These are phyloP conservation scores for Suhomyces guaymorum DNA, from an alignment of 1,139 yeast genomes.

Conservation along the genomic window DNA sequence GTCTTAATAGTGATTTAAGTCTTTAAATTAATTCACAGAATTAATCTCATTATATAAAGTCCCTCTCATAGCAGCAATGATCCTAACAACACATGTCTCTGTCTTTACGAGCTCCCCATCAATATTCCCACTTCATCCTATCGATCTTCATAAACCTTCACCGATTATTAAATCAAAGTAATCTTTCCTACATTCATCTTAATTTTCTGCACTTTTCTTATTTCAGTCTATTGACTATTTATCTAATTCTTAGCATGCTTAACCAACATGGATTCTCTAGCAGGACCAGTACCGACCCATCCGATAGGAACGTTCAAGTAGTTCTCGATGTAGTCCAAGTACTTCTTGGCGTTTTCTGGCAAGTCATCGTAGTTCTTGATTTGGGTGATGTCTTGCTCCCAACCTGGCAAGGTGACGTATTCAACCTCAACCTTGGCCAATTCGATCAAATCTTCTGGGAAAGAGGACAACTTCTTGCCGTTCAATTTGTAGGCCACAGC, in stretches of 20 bases:
- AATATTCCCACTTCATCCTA: too few species aligned
- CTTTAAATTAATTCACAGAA: too few species aligned
- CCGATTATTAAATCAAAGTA: too few species aligned
- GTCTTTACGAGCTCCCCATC: too few species aligned
- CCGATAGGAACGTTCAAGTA: conserved; percentile 80
- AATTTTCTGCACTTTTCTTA: too few species aligned
- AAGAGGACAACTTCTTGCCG: conserved; percentile 70
- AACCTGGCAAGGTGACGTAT: conserved; percentile 89
- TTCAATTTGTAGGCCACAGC: conserved; percentile 79
- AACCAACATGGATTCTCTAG: conserved; percentile 79
- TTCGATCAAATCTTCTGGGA: conserved; percentile 88
- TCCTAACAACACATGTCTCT: too few species aligned
- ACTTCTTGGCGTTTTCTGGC: conserved; percentile 84
- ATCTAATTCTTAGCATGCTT: conserved; percentile 27
- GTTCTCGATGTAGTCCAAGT: conserved; percentile 82
- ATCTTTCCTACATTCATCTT: too few species aligned
- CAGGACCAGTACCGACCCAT: conserved; percentile 99
- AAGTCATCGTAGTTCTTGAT: conserved; percentile 70
- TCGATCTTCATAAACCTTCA: too few species aligned
- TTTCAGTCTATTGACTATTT: too few species aligned
- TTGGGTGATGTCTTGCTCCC: conserved; percentile 83
- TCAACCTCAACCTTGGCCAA: conserved; percentile 89
- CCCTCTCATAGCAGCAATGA: too few species aligned
- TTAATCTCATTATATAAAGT: too few species aligned
- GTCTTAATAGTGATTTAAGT: too few species aligned